These are phyloP conservation scores for Fraxinus floribunda DNA, from an alignment of 305 asterid species.

Conservation along the genomic window DNA sequence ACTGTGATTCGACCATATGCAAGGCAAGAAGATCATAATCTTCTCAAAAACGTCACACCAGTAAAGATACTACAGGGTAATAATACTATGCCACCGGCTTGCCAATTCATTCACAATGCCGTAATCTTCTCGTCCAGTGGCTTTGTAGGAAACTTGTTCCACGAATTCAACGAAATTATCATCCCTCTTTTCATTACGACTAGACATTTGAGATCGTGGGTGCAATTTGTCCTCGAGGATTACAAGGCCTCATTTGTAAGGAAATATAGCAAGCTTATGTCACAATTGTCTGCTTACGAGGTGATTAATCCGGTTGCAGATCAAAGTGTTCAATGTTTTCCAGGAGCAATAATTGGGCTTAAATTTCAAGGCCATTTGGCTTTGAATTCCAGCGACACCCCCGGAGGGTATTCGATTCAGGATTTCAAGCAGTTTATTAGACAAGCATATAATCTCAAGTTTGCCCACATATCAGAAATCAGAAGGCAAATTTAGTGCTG, in stretches of 20 bases:
- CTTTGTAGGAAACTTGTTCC: conserved; percentile 43
- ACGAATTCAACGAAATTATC: conserved; percentile 55
- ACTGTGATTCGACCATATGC: conserved; percentile 44
- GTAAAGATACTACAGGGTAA: conserved; percentile 25
- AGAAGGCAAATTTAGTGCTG: conserved; percentile 28
- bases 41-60: conserved; percentile 26
- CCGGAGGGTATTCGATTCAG: conserved; percentile 40
- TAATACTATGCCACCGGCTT: conserved; percentile 22
- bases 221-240: conserved; percentile 36
- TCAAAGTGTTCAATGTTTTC: conserved; percentile 42
- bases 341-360: conserved; percentile 42
- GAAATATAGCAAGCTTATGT: conserved; percentile 36
- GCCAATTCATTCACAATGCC: conserved; percentile 32
- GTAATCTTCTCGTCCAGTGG: conserved; percentile 48
- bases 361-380: conserved; percentile 43
- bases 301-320: conserved; percentile 39
- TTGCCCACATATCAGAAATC: conserved; percentile 37
- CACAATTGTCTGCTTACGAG: conserved; percentile 30
- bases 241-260: conserved; percentile 34
- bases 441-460: conserved; percentile 32
- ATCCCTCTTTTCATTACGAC: conserved; percentile 52
- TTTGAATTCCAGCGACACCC: conserved; percentile 34
- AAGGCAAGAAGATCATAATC: conserved; percentile 33
- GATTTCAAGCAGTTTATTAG: conserved; percentile 41
- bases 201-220: conserved; percentile 33